Evolutionary conservation across 768 basidiomycete species (phyloP).

Genomic region (Xerocomus brunneocitrinus): DNA sequence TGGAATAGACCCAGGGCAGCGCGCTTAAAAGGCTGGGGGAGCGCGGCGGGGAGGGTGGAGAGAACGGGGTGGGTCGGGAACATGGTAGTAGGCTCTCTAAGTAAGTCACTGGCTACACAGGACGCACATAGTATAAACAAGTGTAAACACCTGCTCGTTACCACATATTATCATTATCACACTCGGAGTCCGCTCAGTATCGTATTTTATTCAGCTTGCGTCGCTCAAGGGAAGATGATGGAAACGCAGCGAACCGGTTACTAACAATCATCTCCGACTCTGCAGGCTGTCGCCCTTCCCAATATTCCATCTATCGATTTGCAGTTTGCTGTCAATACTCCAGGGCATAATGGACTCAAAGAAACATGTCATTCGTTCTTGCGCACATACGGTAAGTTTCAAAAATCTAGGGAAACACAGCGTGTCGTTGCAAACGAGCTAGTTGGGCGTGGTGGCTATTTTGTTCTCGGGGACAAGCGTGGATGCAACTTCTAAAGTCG

Average conservation of each 20-base stretch:
- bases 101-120: not conserved
- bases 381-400: not conserved
- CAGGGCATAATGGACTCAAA: no score
- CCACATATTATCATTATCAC: no score
- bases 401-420: not conserved
- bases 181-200: no score
- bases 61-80: conserved; percentile 17
- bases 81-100: conserved; percentile 9
- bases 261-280: no score
- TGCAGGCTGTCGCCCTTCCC: no score
- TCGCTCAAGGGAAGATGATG: no score
- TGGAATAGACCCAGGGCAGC: conserved; percentile 79
- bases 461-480: not conserved
- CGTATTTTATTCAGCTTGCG: no score
- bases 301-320: no score
- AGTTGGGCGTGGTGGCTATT: no score
- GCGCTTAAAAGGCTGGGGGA: conserved; percentile 76
- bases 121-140: not conserved
- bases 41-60: conserved; percentile 21
- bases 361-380: not conserved
- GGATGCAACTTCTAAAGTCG: not conserved
- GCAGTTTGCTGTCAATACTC: no score
- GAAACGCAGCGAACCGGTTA: no score
- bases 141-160: not conserved
- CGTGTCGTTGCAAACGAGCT: not conserved